A percentile compares a stretch with the other conserved stretches of the same genome.
phyloP scores from a whole-genome alignment of 768 basidiomycete genomes.

The Mycena filopes region DNA sequence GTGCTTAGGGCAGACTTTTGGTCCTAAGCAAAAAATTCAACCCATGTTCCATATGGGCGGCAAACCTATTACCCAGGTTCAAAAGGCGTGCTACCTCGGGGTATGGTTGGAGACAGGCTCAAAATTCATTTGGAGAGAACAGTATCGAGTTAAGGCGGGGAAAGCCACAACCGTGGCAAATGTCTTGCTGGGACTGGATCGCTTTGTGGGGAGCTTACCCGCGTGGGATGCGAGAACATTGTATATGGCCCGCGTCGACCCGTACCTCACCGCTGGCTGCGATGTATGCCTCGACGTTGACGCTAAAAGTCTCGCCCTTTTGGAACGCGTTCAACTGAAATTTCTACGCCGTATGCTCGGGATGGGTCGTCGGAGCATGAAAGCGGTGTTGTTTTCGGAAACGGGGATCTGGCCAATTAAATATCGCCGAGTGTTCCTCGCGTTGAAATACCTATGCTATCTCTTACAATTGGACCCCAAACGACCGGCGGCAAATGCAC shows the following conservation, averaged over 20 bases:
- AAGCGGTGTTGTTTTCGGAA: background rate
- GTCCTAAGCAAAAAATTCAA: background rate
- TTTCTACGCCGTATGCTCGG: background rate
- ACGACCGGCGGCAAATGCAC: background rate
- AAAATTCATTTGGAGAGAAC: no score
- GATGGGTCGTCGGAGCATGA: background rate
- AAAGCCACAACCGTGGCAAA: no score
- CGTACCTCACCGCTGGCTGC: no score
- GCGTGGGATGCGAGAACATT: no score
- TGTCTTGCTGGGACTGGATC: no score
- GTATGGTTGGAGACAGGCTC: no score
- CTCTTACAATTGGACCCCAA: background rate
- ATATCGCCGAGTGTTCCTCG: background rate
- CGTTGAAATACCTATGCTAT: background rate
- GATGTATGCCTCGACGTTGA: background rate
- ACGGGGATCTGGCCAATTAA: constrained; percentile 1
- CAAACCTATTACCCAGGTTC: no score
- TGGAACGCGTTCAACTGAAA: background rate
- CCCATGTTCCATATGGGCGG: no score
- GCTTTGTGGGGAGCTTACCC: no score
- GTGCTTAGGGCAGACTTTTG: background rate
- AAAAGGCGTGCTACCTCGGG: no score
- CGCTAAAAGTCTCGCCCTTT: background rate
- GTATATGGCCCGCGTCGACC: no score
- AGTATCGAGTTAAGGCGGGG: no score